Evolutionary conservation across 2,329 filamentous ascomycete species (phyloP).

Genomic region (Hypoxylon sp.): DNA sequence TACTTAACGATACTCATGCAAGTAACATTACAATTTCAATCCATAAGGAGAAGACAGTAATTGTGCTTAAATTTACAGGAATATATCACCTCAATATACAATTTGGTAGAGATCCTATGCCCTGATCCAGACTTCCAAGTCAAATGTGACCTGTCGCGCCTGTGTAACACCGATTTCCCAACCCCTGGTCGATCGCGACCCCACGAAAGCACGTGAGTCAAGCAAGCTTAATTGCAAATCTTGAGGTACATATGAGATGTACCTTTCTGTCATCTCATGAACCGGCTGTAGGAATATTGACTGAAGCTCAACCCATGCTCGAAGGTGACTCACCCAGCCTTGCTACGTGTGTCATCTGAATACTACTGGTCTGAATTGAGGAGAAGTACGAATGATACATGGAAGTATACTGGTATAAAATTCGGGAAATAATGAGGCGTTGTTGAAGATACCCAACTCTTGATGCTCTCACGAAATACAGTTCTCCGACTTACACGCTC

Average conservation of each 20-base stretch:
- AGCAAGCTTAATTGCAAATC: slow-evolving; percentile 30
- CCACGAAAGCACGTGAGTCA: slow-evolving; percentile 43
- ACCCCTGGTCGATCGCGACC: slow-evolving; percentile 24
- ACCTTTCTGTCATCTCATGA: slow-evolving; percentile 16
- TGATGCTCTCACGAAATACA: slow-evolving; percentile 40
- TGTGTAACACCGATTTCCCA: slow-evolving; percentile 14
- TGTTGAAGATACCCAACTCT: slow-evolving; percentile 29
- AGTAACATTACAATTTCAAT: slow-evolving; percentile 3
- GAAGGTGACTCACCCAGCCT: slow-evolving; percentile 34
- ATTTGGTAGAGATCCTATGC: not conserved
- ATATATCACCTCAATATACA: not conserved
- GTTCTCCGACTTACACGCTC: slow-evolving; percentile 34
- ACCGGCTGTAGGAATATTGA: not conserved
- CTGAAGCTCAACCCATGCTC: not conserved
- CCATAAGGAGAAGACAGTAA: not conserved
- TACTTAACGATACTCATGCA: not conserved
- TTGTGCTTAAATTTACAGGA: not conserved
- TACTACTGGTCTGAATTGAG: not conserved
- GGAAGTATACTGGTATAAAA: not conserved
- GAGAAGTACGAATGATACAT: not conserved
- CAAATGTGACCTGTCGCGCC: slow-evolving; percentile 7
- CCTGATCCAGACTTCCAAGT: not conserved
- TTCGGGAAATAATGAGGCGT: slow-evolving; percentile 9
- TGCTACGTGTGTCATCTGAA: not conserved
- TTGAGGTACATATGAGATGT: slow-evolving; percentile 23